Base-by-base conservation (phyloP, 495 filamentous ascomycete genomes). In the Tuber melanosporum region DNA sequence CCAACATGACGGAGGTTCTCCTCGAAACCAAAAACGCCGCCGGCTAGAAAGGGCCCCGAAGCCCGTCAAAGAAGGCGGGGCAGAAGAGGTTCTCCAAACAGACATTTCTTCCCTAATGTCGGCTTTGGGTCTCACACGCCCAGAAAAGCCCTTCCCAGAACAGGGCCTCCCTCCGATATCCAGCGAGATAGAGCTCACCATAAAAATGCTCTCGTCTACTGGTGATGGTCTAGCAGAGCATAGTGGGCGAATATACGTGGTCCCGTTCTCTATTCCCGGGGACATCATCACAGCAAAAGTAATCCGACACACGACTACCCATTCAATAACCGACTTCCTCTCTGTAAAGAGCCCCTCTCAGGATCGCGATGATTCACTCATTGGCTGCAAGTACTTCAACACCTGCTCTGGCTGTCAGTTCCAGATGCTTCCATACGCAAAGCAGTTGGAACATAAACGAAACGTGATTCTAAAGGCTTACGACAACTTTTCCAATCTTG, bases 401-500 rank as follows among this genome's bases (percentile, higher is more conserved):
- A 89, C 87, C 73, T 99, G 95, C 84, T 93, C 92, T 0, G 95
- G 95, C 7, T 99, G 95, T 82, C 96, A 98, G 85, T 93, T 98
- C 83, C 95, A 99, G 85, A 97, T 98, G 93, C 89, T 99, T 75
- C 89, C 93, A 66, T 99, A 99, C 85, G 85, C 88, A 44, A 90
- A 92, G 75, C 95, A 99, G 84, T 87, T 99, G 44, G 88, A 86
- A 46, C 91, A 94, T 82, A 99, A 99, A 86, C 90, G 88, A 83
- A 86, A 87, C 71, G 91, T 98, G 74, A 91, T 99, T 44, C 92
- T 95, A 83, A 97, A 95, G 83, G 95, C 96, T 43, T 99, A 92
- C 86, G 87, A 87, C 72, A 94, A 97, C 86, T 99, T 97, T 86
- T 97, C 94, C 19, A 87, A 91, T 39, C 86, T 98, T 7, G 85